phyloP scores from a whole-genome alignment of 192 early-diverging fungal genomes.

The Glomus cerebriforme region DNA sequence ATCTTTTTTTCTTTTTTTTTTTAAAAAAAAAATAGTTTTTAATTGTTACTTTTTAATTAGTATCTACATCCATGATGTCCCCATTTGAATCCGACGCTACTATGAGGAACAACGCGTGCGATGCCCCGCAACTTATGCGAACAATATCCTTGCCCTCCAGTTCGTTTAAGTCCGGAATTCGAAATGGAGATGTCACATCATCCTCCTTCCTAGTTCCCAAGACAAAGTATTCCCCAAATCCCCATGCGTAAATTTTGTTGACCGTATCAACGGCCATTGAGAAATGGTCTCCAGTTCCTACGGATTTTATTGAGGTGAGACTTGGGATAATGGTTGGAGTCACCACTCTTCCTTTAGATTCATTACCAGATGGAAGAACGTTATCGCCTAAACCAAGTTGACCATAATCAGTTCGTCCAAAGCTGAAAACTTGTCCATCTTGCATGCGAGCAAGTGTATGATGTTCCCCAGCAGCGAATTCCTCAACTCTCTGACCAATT shows the following conservation, averaged over 20 bases:
- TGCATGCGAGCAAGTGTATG: conserved; percentile 80
- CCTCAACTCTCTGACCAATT: conserved; percentile 49
- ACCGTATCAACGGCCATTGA: background rate
- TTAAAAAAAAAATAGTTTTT: background rate
- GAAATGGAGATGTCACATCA: background rate
- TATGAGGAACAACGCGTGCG: background rate
- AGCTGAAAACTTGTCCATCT: conserved; percentile 67
- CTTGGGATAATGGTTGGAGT: background rate
- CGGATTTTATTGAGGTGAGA: background rate
- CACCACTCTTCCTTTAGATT: background rate
- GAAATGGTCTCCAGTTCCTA: background rate
- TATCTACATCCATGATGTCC: background rate
- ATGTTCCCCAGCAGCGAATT: conserved; percentile 81
- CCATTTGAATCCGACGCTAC: background rate
- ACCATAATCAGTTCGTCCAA: conserved; percentile 89
- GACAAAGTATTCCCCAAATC: conserved; percentile 84
- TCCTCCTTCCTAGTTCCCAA: conserved; percentile 59
- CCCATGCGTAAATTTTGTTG: conserved; percentile 77
- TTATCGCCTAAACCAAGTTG: conserved; percentile 65
- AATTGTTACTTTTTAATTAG: background rate
- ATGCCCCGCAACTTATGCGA: background rate
- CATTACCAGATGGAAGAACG: background rate
- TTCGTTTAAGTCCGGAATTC: background rate
- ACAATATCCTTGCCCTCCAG: background rate
- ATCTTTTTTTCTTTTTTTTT: conserved; percentile 38